These are phyloP conservation scores for Tetrapisispora pingtungensis DNA, from an alignment of 805 yeast species.

Conservation along the genomic window DNA sequence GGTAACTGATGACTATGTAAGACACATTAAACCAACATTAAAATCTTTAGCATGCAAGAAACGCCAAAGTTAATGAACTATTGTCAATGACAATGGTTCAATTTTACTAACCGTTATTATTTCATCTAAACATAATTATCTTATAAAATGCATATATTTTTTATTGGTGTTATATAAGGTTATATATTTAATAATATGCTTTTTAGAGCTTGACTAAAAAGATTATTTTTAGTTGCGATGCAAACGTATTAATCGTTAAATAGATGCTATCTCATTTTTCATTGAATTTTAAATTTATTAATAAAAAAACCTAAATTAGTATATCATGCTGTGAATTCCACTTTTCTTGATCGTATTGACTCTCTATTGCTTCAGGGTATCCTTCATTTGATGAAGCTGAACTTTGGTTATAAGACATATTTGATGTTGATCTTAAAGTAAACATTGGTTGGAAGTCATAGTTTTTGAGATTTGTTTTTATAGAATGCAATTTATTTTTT, in stretches of 20 bases:
- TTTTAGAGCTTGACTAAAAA: too few species aligned
- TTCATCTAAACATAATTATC: too few species aligned
- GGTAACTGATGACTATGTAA: not conserved
- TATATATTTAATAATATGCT: too few species aligned
- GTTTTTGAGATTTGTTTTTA: conserved; percentile 1
- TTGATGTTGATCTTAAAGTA: not conserved
- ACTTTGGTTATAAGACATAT: conserved; percentile 5
- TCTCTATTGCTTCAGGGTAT: conserved; percentile 22
- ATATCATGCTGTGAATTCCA: conserved; percentile 17
- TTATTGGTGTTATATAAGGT: too few species aligned
- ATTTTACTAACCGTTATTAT: too few species aligned
- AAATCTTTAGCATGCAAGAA: too few species aligned
- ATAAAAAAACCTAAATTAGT: not conserved
- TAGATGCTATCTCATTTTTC: not conserved
- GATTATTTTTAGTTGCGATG: not conserved
- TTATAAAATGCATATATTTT: too few species aligned
- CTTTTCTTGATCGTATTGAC: conserved; percentile 30
- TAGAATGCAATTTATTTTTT: conserved; percentile 3
- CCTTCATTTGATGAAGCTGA: conserved; percentile 5
- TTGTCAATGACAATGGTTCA: too few species aligned
- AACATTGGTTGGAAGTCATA: conserved; percentile 6
- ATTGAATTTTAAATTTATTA: too few species aligned
- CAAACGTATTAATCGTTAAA: not conserved
- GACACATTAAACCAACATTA: too few species aligned
- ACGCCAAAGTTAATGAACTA: too few species aligned